Percentiles rank a stretch among this genome's conserved stretches.
phyloP scores from a whole-genome alignment of 768 basidiomycete genomes.

The Trametes sanguinea region DNA sequence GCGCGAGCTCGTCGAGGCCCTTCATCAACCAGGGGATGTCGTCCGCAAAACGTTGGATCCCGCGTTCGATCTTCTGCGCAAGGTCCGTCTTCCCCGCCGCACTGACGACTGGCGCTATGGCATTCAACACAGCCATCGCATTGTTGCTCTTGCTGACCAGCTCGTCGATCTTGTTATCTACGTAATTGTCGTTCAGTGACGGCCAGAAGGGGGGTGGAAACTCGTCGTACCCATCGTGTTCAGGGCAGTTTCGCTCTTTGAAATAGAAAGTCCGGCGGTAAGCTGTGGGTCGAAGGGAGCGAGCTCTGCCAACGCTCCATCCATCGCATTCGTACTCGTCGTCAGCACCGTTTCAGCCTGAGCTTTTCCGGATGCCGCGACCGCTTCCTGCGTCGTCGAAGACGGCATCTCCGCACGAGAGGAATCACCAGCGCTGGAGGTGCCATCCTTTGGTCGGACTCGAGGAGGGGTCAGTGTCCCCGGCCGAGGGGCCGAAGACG shows the following conservation, averaged over 20 bases:
- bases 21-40: constrained; percentile 31
- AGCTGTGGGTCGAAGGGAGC: not conserved
- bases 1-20: constrained; percentile 30
- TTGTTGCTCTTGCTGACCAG: not conserved
- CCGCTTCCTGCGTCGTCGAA: not conserved
- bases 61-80: constrained; percentile 17
- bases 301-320: not conserved
- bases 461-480: too few relatives aligned
- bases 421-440: too few relatives aligned
- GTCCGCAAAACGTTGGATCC: constrained; percentile 23
- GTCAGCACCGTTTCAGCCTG: not conserved
- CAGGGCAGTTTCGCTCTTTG: not conserved
- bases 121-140: not conserved
- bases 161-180: not conserved
- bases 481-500: too few relatives aligned
- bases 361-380: not conserved
- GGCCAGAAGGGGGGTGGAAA: not conserved
- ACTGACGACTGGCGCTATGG: not conserved
- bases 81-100: not conserved
- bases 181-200: not conserved
- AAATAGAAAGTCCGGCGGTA: not conserved
- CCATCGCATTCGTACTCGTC: not conserved
- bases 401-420: not conserved
- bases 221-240: not conserved
- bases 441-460: too few relatives aligned